Evolutionary conservation across 1,284 basidiomycete species (phyloP).

Genomic region (Naganishia albida): DNA sequence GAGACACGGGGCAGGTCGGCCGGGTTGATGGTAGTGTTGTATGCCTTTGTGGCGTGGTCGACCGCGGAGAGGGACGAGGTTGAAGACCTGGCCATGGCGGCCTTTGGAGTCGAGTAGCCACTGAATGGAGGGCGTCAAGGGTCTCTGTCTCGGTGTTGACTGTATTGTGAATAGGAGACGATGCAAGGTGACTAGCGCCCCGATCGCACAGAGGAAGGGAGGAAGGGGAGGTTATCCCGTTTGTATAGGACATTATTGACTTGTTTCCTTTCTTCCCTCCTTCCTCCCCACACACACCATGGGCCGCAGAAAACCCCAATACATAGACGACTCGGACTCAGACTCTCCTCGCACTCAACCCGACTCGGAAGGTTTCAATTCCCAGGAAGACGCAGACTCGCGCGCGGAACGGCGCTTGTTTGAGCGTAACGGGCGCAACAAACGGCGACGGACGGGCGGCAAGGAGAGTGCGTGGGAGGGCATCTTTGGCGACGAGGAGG

Average conservation of each 20-base stretch:
- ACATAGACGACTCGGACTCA: conserved; percentile 73
- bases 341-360: conserved; percentile 64
- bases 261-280: no score
- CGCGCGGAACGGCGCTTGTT: conserved; percentile 76
- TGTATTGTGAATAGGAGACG: neutral
- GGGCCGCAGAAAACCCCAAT: conserved; percentile 76
- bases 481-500: conserved; percentile 73
- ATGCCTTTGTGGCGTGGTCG: conserved; percentile 23
- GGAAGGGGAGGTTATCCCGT: no score
- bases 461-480: conserved; percentile 81
- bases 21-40: conserved; percentile 22
- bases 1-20: conserved; percentile 46
- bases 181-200: neutral
- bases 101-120: neutral
- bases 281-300: conserved; percentile 55
- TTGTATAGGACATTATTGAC: no score
- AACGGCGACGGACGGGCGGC: conserved; percentile 63
- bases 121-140: neutral
- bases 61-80: conserved; percentile 3
- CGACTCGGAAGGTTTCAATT: conserved; percentile 55
- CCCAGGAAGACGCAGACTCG: conserved; percentile 63
- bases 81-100: conserved; percentile 13
- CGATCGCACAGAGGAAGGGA: conserved; percentile 8
- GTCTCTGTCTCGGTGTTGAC: neutral
- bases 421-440: conserved; percentile 63